Base-by-base conservation (phyloP, 2,329 filamentous ascomycete species). In the Lasiodiplodia hormozganensis region DNA sequence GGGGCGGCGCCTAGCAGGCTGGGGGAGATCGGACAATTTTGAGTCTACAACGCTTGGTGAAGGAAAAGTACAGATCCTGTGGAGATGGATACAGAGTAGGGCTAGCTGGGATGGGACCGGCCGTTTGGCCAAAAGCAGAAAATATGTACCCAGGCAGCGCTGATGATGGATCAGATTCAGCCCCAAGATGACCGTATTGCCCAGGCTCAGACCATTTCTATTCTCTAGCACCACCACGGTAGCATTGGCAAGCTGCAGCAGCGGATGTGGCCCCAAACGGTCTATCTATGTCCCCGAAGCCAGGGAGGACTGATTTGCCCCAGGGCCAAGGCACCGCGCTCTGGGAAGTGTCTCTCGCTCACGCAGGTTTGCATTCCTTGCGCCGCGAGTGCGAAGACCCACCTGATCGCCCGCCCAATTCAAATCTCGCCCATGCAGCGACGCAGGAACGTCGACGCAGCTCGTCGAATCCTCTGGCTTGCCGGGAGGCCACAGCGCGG, bases 181-280 rank as follows among this genome's bases (percentile, higher is more conserved):
- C 80, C 81, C 81, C 80, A 75, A 65, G 74, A 77, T 74, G 78
- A 71, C 69, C 70, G 76, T 79, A 81, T 81, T 78, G 77, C 74
- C 73, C 73, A 74, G 78, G 79, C 80, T 82, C 79, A 82, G 80
- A 76, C 80, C 79, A 80, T 77, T 76, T 76, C 73, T 76, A 74
- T 78, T 76, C 73, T 77, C 76, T 78, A 80, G 78, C 78, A 79
- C 77, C 67, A 69, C 67, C 76, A 80, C 76, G 77, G 79, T 82
- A 79, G 78, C 78, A 81, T 80, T 81, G 79, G 80, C 75, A 79
- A 79, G 80, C 80, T 82, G 81, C 81, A 82, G 80, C 75, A 78
- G 78, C 79, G 77, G 78, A 72, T 77, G 76, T 78, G 77, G 76
- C 80, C 79, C 73, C 78, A 82, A 78, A 71, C 71, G 76, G 80